Conservation (phyloP, 1,284 basidiomycete genomes). For the Marasmius sp. region DNA sequence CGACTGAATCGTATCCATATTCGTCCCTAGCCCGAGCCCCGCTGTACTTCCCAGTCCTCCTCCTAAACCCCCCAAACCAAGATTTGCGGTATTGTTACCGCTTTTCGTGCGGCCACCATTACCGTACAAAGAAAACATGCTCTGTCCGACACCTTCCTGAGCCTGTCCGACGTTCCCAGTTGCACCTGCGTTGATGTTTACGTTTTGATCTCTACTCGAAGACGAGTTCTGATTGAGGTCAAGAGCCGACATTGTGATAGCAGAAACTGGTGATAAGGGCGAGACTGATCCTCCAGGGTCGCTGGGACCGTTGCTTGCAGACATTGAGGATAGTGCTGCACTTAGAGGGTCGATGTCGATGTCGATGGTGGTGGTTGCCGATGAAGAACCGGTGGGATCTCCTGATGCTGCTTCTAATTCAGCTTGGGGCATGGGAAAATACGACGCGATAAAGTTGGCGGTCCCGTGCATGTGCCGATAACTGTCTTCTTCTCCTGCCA, state of each 20-base stretch:
- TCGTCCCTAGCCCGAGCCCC: neutral
- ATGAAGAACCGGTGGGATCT: neutral
- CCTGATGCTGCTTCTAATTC: neutral
- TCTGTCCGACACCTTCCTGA: neutral
- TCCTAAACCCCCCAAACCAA: too few relatives aligned
- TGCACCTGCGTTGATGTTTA: neutral
- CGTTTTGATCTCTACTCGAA: neutral
- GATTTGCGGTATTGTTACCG: neutral
- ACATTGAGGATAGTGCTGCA: neutral
- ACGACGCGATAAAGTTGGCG: neutral
- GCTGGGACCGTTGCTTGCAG: neutral
- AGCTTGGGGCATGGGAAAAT: neutral
- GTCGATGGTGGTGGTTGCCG: neutral
- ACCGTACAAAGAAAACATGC: neutral
- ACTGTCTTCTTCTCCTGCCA: too few relatives aligned
- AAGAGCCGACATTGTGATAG: neutral
- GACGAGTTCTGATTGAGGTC: neutral
- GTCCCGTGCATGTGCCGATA: too few relatives aligned
- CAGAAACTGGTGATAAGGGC: neutral
- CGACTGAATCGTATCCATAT: neutral
- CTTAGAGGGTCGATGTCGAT: slow-evolving; percentile 2
- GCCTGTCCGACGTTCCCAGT: neutral
- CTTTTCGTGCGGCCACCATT: neutral
- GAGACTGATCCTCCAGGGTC: neutral
- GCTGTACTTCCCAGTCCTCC: neutral